These are phyloP conservation scores for Phylloporus sp. DNA, from an alignment of 1,284 basidiomycete genomes.

Conservation along the genomic window DNA sequence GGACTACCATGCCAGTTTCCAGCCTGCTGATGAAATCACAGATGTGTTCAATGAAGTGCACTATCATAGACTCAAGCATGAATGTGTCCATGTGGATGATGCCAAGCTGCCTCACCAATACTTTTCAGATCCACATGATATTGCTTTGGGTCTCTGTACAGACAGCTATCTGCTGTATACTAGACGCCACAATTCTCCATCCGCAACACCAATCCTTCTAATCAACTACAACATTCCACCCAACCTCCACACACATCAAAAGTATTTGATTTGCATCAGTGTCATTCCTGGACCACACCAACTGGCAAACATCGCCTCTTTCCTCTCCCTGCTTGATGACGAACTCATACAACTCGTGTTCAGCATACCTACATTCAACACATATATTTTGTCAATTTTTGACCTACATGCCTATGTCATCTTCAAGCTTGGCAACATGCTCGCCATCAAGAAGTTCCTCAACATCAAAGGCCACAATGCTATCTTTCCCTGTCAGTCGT, in stretches of 20 bases:
- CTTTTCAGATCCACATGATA: neutral
- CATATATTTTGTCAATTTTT: too few relatives aligned
- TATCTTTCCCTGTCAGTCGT: too few relatives aligned
- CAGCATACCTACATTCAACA: neutral
- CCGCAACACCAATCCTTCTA: neutral
- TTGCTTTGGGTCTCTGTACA: neutral
- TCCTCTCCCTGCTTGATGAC: neutral
- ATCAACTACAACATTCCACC: neutral
- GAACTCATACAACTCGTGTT: neutral
- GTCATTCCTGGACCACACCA: neutral
- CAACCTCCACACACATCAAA: neutral
- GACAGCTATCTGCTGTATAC: conserved; percentile 2
- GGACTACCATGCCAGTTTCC: neutral
- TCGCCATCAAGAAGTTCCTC: too few relatives aligned
- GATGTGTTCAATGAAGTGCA: neutral
- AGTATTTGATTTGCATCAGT: neutral
- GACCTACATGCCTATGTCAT: too few relatives aligned
- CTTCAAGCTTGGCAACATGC: too few relatives aligned
- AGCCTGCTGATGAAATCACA: neutral
- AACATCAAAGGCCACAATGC: too few relatives aligned
- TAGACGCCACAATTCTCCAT: neutral
- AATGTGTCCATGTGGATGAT: neutral
- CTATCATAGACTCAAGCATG: neutral
- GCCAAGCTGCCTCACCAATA: neutral
- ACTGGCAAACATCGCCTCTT: neutral